A percentile compares a stretch with the other conserved stretches of the same genome.
Conservation (phyloP, 495 filamentous ascomycete genomes). For the Xylaria bambusicola region DNA sequence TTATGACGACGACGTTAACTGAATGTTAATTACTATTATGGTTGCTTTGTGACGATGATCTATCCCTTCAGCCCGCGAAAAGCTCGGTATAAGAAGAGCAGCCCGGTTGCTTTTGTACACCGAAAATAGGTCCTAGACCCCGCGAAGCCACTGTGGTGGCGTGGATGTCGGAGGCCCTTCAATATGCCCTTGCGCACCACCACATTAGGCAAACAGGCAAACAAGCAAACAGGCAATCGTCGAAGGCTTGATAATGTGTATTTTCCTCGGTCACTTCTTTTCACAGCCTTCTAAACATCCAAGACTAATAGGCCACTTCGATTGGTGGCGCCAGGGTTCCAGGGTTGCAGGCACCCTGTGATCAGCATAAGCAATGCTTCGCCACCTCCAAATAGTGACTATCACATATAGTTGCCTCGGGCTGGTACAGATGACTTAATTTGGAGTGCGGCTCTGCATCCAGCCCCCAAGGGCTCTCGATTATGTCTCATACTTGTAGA, state of each 20-base stretch:
- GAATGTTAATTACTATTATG: too few relatives aligned
- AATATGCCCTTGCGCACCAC: neutral
- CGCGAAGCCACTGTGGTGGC: neutral
- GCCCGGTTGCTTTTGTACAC: conserved; percentile 1
- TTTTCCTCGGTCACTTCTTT: neutral
- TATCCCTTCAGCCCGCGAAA: neutral
- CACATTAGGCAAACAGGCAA: conserved; percentile 1
- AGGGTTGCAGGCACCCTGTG: neutral
- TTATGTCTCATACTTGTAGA: neutral
- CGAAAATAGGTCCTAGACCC: neutral
- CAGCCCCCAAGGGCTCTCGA: neutral
- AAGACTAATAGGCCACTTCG: too few relatives aligned
- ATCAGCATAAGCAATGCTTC: neutral
- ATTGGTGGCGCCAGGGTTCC: too few relatives aligned
- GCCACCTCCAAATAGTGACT: neutral
- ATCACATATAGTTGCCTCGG: conserved; percentile 1
- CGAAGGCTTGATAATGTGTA: neutral
- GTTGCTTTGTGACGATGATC: neutral
- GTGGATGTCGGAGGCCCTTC: conserved; percentile 1
- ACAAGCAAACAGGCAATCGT: neutral
- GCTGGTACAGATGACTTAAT: neutral
- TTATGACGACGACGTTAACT: neutral
- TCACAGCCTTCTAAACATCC: conserved; percentile 4
- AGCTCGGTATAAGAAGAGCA: neutral
- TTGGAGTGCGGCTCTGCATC: too few relatives aligned